phyloP scores from a whole-genome alignment of 2,329 filamentous ascomycete species.

The Colletotrichum lini region DNA sequence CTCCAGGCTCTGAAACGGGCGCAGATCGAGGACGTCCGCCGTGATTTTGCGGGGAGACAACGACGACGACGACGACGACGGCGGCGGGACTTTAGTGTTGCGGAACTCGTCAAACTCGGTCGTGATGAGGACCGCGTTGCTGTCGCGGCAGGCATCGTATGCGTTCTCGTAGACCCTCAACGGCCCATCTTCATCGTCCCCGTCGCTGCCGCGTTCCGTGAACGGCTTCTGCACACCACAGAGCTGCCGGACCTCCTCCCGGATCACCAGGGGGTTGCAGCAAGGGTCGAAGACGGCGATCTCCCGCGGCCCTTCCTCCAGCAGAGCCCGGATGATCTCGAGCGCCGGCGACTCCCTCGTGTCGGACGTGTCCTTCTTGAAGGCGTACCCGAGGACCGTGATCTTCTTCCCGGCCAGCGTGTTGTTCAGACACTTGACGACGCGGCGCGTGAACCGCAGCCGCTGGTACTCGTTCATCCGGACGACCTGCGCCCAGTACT shows the following conservation, averaged over 20 bases:
- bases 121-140: constrained; percentile 67
- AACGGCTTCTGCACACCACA: constrained; percentile 45
- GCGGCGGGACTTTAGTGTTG: constrained; percentile 48
- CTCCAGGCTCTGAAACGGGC: constrained; percentile 56
- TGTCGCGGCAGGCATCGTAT: constrained; percentile 63
- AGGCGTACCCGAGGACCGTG: constrained; percentile 80
- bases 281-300: constrained; percentile 79
- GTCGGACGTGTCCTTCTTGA: constrained; percentile 85
- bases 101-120: constrained; percentile 72
- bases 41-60: constrained; percentile 47
- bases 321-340: constrained; percentile 75
- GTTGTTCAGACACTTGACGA: constrained; percentile 77
- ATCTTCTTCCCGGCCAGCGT: constrained; percentile 80
- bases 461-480: constrained; percentile 83
- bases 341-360: constrained; percentile 79
- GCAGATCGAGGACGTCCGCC: constrained; percentile 58
- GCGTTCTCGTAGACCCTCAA: constrained; percentile 64
- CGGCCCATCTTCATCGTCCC: constrained; percentile 57
- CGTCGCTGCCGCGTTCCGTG: constrained; percentile 46
- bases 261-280: constrained; percentile 66
- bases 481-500: constrained; percentile 82
- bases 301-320: constrained; percentile 75
- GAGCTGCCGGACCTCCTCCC: constrained; percentile 63
- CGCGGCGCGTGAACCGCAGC: constrained; percentile 75
- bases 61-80: too few species aligned